Evolutionary conservation across 2,329 filamentous ascomycete species (phyloP), one percentile per base, ranked within the genome.

Genomic region (Lachnellula hyalina): DNA sequence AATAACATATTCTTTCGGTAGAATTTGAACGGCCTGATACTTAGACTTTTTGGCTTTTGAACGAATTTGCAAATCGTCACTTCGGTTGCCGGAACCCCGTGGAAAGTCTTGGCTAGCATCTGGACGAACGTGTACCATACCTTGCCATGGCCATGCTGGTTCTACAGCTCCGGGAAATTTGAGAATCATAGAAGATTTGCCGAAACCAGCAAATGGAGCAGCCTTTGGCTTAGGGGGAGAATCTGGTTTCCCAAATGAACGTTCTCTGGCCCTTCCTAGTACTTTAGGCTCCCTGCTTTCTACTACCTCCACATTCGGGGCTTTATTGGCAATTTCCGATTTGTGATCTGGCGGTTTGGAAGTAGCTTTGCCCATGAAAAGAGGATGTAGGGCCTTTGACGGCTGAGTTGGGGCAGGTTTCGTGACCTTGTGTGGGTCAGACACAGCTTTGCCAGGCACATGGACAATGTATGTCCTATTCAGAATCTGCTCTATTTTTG

Each of bases 81-180:
- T 32, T 32, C 8, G 28, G 6, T 28, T 49, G 6, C 38, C 2
- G 11, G 23, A 23, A 21, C 48, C 14, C 6, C 46, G 15, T 36
- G 19, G 12, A n/a, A n/a, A n/a, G 5, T n/a, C 19, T 7, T 48
- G 28, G 12, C 44, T 45, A 4, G 41, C 41, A 49, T 55, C 23
- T 25, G 80, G 84, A 52, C 85, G 80, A 42, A 91, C 72, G 68
- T 90, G 87, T 1, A 77, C 72, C 67, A 82, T 83, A 6, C 76
- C 86, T 59, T 78, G 77, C 48, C 81, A 79, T 38, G 89, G 89
- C 86, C 89, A 94, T n/a, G 82, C 75, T 3, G 89, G 81, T 52
- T 88, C 77, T 58, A 76, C 74, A 8, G 85, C 77, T 2, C 87
- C 88, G 0, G 85, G 82, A n/a, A 86, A 76, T 63, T 82, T 89